phyloP scores from a whole-genome alignment of 73 alveolate species.

The Paramecium octaurelia region DNA sequence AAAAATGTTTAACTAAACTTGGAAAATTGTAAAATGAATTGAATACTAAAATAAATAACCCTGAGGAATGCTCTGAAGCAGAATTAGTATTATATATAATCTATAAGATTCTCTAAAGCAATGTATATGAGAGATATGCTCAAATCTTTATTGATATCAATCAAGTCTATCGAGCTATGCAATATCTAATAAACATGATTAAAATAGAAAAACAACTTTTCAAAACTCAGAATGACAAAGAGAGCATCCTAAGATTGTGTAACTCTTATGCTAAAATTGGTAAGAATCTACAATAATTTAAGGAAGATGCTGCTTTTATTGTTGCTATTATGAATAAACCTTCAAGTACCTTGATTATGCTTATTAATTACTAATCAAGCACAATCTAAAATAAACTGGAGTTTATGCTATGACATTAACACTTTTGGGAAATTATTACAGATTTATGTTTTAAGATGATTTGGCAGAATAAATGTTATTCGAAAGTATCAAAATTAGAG shows the following conservation, averaged over 20 bases:
- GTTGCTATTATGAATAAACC: background rate
- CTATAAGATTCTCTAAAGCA: background rate
- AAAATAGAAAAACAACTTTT: background rate
- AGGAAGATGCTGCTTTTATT: background rate
- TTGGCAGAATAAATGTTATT: background rate
- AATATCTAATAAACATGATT: background rate
- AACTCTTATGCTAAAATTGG: background rate
- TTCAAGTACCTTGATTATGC: background rate
- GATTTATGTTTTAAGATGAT: slow-evolving; percentile 36
- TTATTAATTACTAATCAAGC: background rate
- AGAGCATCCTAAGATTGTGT: background rate
- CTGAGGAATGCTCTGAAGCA: background rate
- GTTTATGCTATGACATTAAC: background rate
- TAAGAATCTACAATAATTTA: background rate
- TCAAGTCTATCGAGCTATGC: background rate
- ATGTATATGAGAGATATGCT: background rate
- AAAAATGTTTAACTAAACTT: background rate
- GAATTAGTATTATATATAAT: background rate
- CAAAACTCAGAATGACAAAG: background rate
- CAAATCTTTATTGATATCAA: background rate
- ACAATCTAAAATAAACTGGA: background rate
- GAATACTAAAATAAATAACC: background rate
- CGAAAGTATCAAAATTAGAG: background rate
- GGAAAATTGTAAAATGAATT: background rate
- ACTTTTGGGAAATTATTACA: background rate